These are phyloP conservation scores for Fusarium sterilihyphosum DNA, from an alignment of 2,329 filamentous ascomycete species.

Conservation along the genomic window DNA sequence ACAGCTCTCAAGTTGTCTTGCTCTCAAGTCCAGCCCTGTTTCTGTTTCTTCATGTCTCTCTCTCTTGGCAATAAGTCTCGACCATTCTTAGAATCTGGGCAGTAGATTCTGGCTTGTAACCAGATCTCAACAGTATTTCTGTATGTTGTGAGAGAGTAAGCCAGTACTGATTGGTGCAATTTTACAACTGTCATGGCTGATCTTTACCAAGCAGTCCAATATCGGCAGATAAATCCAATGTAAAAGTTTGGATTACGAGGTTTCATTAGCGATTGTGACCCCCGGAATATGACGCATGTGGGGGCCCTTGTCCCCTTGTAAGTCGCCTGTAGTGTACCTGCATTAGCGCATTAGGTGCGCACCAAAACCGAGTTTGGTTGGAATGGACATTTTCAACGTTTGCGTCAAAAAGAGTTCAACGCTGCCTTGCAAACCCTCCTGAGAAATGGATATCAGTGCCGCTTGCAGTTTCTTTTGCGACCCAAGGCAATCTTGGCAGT, in stretches of 20 bases:
- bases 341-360: slow-evolving; percentile 14
- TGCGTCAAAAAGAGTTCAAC: not conserved
- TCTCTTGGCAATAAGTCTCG: not conserved
- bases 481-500: slow-evolving; percentile 4
- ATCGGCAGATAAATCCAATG: slow-evolving; percentile 8
- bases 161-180: not conserved
- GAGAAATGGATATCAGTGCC: not conserved
- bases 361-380: not conserved
- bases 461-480: not conserved
- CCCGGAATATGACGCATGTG: slow-evolving; percentile 26
- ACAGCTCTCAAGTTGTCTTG: not conserved
- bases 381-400: slow-evolving; percentile 7
- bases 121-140: not conserved
- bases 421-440: not conserved
- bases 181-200: not conserved
- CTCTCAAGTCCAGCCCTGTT: not conserved
- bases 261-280: slow-evolving; percentile 27
- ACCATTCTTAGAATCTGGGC: not conserved
- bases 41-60: slow-evolving; percentile 11
- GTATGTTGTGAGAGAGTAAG: not conserved
- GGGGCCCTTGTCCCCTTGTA: slow-evolving; percentile 1
- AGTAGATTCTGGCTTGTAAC: not conserved
- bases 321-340: slow-evolving; percentile 16
- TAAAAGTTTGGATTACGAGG: slow-evolving; percentile 1
- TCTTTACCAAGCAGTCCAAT: not conserved